Evolutionary conservation across 1,139 yeast genomes (phyloP), one percentile per base, ranked within the genome.

Genomic region (Candida sp.): DNA sequence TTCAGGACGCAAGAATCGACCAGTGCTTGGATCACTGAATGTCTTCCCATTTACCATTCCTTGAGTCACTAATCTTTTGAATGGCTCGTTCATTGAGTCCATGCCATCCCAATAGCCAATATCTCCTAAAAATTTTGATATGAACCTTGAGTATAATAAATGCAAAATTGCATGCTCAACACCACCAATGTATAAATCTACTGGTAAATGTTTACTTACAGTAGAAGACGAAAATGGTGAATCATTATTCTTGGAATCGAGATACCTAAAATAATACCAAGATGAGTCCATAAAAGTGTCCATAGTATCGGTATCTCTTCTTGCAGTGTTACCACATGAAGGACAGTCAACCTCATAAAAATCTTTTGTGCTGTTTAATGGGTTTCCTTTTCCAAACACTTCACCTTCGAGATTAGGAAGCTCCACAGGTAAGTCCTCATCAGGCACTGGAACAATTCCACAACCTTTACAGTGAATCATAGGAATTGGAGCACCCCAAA

Each of bases 401-500:
- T 55, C 52, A 2, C 64, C 64, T 35, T 64, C 61, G 15, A 81
- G 71, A 23, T 77, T 70, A 0, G 98, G 97, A 27, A 91, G 73
- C 30, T 71, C 45, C 0, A 93, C 97, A 0, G 99, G 99, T 22
- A 93, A 72, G 22, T 91, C 82, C 5, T 78, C 67, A 38, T 87
- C 96, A 0, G 97, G 97, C 15, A 91, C 97, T 0, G 97, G 86
- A 2, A 89, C 96, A 0, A 84, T 68, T 1, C 99, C 99, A 72
- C 99, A 93, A 4, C 64, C 53, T 6, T 75, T 75, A 66, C 99
- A 93, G 55, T 93, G 95, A 22, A 93, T 71, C 33, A 93, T 88
- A 2, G 99, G 99, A 45, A 93, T 93, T 3, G 99, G 99, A 0
- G 98, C 95, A 25, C 99, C 99, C 99, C 99, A 93, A 61, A 87